A percentile compares a stretch with the other conserved stretches of the same genome.
Conservation (phyloP, 106 monocot genomes). For the Allium fistulosum region DNA sequence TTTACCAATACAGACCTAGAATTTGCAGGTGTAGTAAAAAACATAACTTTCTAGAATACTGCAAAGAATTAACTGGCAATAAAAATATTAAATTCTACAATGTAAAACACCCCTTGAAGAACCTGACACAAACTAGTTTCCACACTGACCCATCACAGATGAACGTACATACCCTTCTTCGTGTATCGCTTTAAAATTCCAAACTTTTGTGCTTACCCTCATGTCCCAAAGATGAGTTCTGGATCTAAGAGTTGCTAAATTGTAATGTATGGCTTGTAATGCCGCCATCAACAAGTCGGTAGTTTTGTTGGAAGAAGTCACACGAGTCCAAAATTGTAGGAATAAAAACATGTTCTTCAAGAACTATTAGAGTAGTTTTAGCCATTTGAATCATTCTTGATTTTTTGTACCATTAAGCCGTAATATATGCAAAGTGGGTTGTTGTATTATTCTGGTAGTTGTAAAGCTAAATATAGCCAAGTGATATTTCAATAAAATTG, state of each 20-base stretch:
- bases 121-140: conserved; percentile 96
- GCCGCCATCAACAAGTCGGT: too few relatives aligned
- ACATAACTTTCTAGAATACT: conserved; percentile 70
- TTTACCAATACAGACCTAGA: conserved; percentile 29
- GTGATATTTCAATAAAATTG: too few relatives aligned
- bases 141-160: conserved; percentile 78
- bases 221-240: conserved; percentile 89
- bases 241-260: conserved; percentile 69
- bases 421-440: too few relatives aligned
- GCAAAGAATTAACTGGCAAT: conserved; percentile 92
- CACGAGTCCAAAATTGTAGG: too few relatives aligned
- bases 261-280: conserved; percentile 24
- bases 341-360: too few relatives aligned
- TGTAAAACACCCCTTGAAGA: conserved; percentile 86
- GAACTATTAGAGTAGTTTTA: too few relatives aligned
- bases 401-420: too few relatives aligned
- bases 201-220: conserved; percentile 37
- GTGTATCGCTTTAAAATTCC: conserved; percentile 60
- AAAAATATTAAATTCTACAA: conserved; percentile 93
- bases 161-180: conserved; percentile 79
- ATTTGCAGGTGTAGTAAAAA: conserved; percentile 57
- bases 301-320: too few relatives aligned
- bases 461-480: too few relatives aligned
- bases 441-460: too few relatives aligned
- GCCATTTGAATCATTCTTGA: too few relatives aligned